Percentiles rank a stretch among this genome's conserved stretches.
phyloP scores from a whole-genome alignment of 2,329 filamentous ascomycete genomes.

The Fusarium sp. region DNA sequence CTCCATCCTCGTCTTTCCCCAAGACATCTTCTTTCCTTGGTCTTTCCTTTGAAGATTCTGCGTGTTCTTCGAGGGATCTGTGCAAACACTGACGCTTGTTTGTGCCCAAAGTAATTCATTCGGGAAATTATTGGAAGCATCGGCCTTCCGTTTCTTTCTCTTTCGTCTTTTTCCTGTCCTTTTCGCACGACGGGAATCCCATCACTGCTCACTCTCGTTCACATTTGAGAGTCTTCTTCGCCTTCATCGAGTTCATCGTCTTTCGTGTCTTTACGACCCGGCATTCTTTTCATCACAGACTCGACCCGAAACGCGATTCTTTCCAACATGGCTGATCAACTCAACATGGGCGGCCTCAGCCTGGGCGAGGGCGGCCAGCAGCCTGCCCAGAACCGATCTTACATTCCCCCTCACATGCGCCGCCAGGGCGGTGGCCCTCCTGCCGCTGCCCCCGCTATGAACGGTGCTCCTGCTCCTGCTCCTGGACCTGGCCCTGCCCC shows the following conservation, averaged over 20 bases:
- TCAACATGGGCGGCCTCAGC: constrained; percentile 83
- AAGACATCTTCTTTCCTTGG: constrained; percentile 54
- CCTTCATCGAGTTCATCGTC: constrained; percentile 25
- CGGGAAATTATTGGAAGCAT: constrained; percentile 48
- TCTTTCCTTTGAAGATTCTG: constrained; percentile 62
- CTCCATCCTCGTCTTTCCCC: constrained; percentile 46
- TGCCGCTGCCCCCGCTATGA: constrained; percentile 41
- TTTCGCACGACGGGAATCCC: constrained; percentile 45
- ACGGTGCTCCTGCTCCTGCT: constrained; percentile 24
- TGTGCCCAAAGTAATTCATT: constrained; percentile 49
- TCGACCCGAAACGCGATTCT: constrained; percentile 37
- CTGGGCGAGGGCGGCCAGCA: constrained; percentile 60
- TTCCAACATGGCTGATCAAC: constrained; percentile 81
- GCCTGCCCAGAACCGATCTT: constrained; percentile 66
- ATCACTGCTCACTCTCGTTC: constrained; percentile 42
- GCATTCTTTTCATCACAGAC: constrained; percentile 32
- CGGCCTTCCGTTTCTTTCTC: constrained; percentile 51
- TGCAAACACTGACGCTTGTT: constrained; percentile 47
- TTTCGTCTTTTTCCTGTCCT: constrained; percentile 46
- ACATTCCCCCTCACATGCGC: constrained; percentile 89
- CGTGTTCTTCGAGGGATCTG: constrained; percentile 56
- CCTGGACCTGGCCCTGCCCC: constrained; percentile 20
- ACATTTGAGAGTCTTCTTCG: constrained; percentile 43
- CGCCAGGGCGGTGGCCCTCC: constrained; percentile 48
- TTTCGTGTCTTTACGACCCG: constrained; percentile 36